Evolutionary conservation across 169 alveolate species (phyloP), one percentile per base, ranked within the genome.

Genomic region (Plasmodium sp.): DNA sequence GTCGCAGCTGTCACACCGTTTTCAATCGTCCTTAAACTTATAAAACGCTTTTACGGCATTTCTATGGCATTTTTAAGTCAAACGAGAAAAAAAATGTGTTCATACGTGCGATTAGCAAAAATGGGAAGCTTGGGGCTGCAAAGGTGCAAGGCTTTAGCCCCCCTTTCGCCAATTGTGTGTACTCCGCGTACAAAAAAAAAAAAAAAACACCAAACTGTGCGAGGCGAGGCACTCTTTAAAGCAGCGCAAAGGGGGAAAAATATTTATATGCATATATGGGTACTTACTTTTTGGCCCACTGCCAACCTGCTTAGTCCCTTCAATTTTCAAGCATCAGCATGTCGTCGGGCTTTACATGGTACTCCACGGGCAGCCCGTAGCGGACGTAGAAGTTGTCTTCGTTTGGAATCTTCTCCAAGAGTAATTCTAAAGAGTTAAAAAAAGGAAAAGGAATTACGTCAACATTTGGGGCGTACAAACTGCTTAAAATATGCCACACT

Each of bases 291-390:
- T 73, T 18, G 9, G 31, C 22, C 82, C 10, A 73, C 43, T 79
- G 39, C 51, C 1, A 41, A 7, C 72, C 39, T 41, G 51, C 36
- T n/a, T 22, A 81, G 3, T 34, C 18, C 45, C 31, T 62, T 88
- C 56, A 88, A 88, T 88, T 88, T 31, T 56, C 71, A 34, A 88
- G 82, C 94, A 88, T 88, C 39, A 62, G 39, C 27, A 79, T 10
- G 33, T 79, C 88, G 48, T 88, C 88, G 10, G 56, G 81, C 31
- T 88, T 88, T 22, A 88, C 54, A 7, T 88, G 94, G 73, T 22
- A 88, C 41, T 88, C 94, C 43, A 77, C 77, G 36, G 94, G 94
- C 77, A 88, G 62, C 41, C 94, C 94, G 82, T 88, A 88, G 22
- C 82, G 94, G 71, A 88, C 83, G 36, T 88, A 88, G 36, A 88